These are phyloP conservation scores for Pythium scleroteichum DNA, from an alignment of 352 stramenopile genomes.

Conservation along the genomic window DNA sequence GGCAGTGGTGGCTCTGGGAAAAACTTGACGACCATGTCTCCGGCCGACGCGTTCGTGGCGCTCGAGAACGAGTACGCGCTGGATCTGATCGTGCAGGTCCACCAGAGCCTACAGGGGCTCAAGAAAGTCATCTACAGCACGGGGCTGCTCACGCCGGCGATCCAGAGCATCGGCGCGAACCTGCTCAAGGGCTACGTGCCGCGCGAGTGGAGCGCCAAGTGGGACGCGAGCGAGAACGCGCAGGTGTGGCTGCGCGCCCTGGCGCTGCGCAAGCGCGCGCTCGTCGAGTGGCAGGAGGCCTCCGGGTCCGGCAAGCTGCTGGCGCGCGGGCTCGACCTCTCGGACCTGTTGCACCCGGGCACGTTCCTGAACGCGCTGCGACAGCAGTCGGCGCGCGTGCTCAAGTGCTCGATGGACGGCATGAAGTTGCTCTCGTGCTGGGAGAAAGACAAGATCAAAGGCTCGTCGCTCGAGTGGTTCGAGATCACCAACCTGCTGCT, in stretches of 20 bases:
- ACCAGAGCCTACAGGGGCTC: constrained; percentile 65
- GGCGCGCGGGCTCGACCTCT: constrained; percentile 77
- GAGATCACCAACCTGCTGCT: constrained; percentile 80
- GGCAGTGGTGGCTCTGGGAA: constrained; percentile 9
- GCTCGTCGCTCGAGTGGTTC: constrained; percentile 67
- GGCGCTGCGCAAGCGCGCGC: constrained; percentile 75
- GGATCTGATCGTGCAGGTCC: constrained; percentile 72
- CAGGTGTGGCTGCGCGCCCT: constrained; percentile 81
- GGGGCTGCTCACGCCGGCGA: constrained; percentile 87
- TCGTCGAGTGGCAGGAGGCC: constrained; percentile 84
- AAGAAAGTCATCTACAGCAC: constrained; percentile 93
- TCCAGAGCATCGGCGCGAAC: constrained; percentile 74
- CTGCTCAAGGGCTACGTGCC: constrained; percentile 80
- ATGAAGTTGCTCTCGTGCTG: constrained; percentile 91
- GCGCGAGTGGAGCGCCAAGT: constrained; percentile 76
- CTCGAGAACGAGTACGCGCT: constrained; percentile 88
- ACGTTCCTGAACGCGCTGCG: constrained; percentile 95
- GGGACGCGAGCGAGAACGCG: constrained; percentile 76
- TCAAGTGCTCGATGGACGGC: constrained; percentile 88
- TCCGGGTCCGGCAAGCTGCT: constrained; percentile 66
- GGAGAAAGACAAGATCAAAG: constrained; percentile 67
- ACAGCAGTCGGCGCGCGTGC: constrained; percentile 87
- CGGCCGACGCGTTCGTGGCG: constrained; percentile 89
- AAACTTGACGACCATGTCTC: constrained; percentile 55
- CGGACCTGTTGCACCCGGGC: constrained; percentile 90